phyloP scores from a whole-genome alignment of 495 filamentous ascomycete genomes.

The Daldinia bambusicola region DNA sequence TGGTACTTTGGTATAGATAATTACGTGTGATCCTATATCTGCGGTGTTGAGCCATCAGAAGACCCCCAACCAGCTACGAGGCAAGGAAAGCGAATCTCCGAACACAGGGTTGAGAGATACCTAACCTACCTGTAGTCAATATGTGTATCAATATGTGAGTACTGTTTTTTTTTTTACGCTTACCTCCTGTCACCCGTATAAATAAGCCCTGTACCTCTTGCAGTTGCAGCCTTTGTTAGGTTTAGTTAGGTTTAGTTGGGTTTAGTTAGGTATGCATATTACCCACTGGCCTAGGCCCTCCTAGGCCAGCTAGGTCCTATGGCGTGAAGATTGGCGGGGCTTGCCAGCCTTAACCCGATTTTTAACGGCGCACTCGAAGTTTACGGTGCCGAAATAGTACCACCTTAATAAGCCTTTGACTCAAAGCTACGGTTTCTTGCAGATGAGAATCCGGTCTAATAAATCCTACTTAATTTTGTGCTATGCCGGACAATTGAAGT shows the following conservation, averaged over 20 bases:
- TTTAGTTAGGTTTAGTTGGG: not conserved
- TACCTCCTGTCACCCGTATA: not conserved
- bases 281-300: not conserved
- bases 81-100: not conserved
- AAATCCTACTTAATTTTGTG: slow-evolving; percentile 2
- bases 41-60: too few species aligned
- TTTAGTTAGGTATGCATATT: not conserved
- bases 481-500: slow-evolving; percentile 21
- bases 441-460: not conserved
- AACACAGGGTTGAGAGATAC: not conserved
- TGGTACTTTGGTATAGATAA: not conserved
- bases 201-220: not conserved
- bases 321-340: slow-evolving; percentile 9
- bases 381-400: not conserved
- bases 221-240: not conserved
- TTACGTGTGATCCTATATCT: not conserved
- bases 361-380: not conserved
- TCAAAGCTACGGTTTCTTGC: not conserved
- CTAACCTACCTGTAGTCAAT: too few species aligned
- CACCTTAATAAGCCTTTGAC: not conserved
- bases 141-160: not conserved
- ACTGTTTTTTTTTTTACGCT: not conserved
- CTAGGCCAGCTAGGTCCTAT: too few species aligned
- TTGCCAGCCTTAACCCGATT: not conserved
- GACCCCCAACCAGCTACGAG: too few species aligned